A percentile compares a stretch with the other conserved stretches of the same genome.
Conservation (phyloP, 331 rosid genomes). For the Quercus lobata region DNA sequence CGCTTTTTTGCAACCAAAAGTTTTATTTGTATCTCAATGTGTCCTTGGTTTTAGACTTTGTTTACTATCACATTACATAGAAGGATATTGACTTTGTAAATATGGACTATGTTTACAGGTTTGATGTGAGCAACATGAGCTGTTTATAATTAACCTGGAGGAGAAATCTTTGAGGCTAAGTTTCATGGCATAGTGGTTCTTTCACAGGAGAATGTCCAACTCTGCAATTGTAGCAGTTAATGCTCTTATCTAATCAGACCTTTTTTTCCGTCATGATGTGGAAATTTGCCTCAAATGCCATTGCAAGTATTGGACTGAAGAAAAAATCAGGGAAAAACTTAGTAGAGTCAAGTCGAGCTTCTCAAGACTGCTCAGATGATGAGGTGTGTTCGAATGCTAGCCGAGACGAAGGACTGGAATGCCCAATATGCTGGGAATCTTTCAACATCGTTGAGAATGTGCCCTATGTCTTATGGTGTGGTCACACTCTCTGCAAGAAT, state of each 20-base stretch:
- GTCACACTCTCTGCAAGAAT: slow-evolving; percentile 85
- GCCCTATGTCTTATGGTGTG: slow-evolving; percentile 95
- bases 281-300: slow-evolving; percentile 68
- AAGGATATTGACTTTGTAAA: neutral
- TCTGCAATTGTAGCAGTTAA: slow-evolving; percentile 11
- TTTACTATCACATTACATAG: neutral
- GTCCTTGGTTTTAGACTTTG: neutral
- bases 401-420: slow-evolving; percentile 80
- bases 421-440: slow-evolving; percentile 91
- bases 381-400: slow-evolving; percentile 74
- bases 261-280: slow-evolving; percentile 50
- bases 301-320: slow-evolving; percentile 60
- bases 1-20: neutral
- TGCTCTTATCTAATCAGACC: slow-evolving; percentile 1
- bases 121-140: slow-evolving; percentile 19
- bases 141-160: slow-evolving; percentile 2
- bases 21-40: neutral
- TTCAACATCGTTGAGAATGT: slow-evolving; percentile 94
- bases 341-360: slow-evolving; percentile 33
- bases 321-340: slow-evolving; percentile 54
- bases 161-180: slow-evolving; percentile 1
- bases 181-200: slow-evolving; percentile 8
- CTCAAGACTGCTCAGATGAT: slow-evolving; percentile 74
- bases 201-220: slow-evolving; percentile 14
- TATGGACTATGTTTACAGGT: neutral